A percentile compares a stretch with the other conserved stretches of the same genome.
These are phyloP conservation scores for Talaromyces sp. DNA, from an alignment of 2,329 filamentous ascomycete species.

Conservation along the genomic window DNA sequence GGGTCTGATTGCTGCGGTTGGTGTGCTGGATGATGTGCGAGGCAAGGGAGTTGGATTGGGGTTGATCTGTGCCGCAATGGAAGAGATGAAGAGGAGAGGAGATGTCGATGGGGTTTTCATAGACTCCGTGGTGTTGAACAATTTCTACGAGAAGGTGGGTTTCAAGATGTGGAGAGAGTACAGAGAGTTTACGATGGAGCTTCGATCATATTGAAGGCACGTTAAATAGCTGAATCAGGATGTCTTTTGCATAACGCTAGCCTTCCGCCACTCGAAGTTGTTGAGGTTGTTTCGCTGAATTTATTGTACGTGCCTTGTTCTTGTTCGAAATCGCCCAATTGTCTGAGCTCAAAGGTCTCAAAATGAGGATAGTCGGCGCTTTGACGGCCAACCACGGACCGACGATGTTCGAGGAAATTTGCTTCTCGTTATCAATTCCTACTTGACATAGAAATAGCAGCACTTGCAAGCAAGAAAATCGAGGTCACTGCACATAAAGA, in stretches of 20 bases:
- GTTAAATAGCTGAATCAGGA: background rate
- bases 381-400: background rate
- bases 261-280: background rate
- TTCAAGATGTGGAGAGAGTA: conserved; percentile 12
- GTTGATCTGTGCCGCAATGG: conserved; percentile 14
- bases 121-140: conserved; percentile 4
- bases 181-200: background rate
- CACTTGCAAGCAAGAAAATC: background rate
- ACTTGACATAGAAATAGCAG: background rate
- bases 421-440: background rate
- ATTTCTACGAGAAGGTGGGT: conserved; percentile 14
- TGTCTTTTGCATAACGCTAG: too few species aligned
- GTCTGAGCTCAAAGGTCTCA: background rate
- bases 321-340: background rate
- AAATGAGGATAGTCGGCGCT: background rate
- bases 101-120: conserved; percentile 9
- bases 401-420: background rate
- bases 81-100: conserved; percentile 13
- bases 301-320: background rate
- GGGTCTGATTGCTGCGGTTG: conserved; percentile 10
- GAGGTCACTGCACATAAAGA: background rate
- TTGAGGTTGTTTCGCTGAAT: background rate
- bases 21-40: conserved; percentile 8
- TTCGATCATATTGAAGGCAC: background rate
- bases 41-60: conserved; percentile 10